Percentiles rank a stretch among this genome's conserved stretches.
These are phyloP conservation scores for Talaromyces verruculosus DNA, from an alignment of 2,329 filamentous ascomycete genomes.

Conservation along the genomic window DNA sequence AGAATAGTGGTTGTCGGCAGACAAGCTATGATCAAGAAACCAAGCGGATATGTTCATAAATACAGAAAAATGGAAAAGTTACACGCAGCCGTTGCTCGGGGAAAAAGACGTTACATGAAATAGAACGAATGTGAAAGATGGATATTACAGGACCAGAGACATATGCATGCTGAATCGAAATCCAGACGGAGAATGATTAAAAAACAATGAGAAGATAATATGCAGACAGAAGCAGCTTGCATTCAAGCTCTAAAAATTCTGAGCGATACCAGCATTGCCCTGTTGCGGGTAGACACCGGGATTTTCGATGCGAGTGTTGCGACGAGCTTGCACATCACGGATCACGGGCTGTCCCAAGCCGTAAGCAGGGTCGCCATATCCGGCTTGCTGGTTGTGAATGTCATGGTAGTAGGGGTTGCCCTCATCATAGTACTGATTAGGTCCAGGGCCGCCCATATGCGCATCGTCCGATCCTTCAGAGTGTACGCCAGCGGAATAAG, in stretches of 20 bases:
- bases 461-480: conserved; percentile 65
- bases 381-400: conserved; percentile 43
- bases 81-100: conserved; percentile 20
- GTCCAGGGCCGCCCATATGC: conserved; percentile 47
- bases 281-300: conserved; percentile 86
- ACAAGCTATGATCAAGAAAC: conserved; percentile 9
- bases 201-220: not conserved
- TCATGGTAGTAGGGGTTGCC: conserved; percentile 56
- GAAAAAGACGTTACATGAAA: conserved; percentile 17
- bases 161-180: conserved; percentile 7
- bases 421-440: conserved; percentile 55
- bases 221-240: not conserved
- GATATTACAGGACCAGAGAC: conserved; percentile 4
- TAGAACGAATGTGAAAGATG: conserved; percentile 10
- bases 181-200: not conserved
- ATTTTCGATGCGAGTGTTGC: conserved; percentile 94
- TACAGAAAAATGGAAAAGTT: not conserved
- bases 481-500: conserved; percentile 78
- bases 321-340: conserved; percentile 83
- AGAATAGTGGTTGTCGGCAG: conserved; percentile 4
- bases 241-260: conserved; percentile 72
- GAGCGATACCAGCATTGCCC: conserved; percentile 86
- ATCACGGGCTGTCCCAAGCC: conserved; percentile 72
- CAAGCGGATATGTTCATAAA: conserved; percentile 12
- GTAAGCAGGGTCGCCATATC: conserved; percentile 58